Evolutionary conservation across 1,284 basidiomycete genomes (phyloP).

Genomic region (Ganoderma lucidum): DNA sequence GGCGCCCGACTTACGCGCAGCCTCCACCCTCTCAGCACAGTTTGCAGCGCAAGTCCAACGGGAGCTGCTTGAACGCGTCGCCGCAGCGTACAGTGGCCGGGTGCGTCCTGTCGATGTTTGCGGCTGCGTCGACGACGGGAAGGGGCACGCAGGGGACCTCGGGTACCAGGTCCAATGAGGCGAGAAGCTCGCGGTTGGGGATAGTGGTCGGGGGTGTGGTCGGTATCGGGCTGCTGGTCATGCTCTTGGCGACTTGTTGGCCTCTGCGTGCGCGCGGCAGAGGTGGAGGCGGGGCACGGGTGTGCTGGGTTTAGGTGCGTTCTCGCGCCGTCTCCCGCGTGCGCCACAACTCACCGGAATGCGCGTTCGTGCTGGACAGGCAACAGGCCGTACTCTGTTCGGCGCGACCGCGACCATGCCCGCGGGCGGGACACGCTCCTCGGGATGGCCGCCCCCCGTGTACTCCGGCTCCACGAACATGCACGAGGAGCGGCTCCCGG

Average conservation of each 20-base stretch:
- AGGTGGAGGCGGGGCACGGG: background rate
- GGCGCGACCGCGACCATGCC: too few species aligned
- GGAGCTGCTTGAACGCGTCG: background rate
- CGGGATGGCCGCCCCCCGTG: too few species aligned
- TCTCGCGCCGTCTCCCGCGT: background rate
- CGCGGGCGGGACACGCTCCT: too few species aligned
- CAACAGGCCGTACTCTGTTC: too few species aligned
- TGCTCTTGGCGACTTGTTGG: background rate
- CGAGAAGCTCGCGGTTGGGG: background rate
- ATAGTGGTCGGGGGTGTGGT: background rate
- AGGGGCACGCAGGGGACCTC: background rate
- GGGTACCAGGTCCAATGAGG: background rate
- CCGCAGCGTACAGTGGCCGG: too few species aligned
- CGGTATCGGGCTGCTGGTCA: background rate
- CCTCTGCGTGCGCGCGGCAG: background rate
- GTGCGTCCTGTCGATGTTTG: too few species aligned
- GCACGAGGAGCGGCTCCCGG: background rate
- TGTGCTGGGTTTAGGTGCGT: background rate
- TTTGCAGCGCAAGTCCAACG: background rate
- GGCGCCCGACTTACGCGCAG: too few species aligned
- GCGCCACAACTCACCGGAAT: background rate
- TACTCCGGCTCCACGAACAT: background rate
- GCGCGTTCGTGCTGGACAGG: too few species aligned
- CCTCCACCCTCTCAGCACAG: too few species aligned
- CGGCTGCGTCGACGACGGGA: background rate